Conservation (phyloP, 768 basidiomycete species). For the Amanita rimosa region DNA sequence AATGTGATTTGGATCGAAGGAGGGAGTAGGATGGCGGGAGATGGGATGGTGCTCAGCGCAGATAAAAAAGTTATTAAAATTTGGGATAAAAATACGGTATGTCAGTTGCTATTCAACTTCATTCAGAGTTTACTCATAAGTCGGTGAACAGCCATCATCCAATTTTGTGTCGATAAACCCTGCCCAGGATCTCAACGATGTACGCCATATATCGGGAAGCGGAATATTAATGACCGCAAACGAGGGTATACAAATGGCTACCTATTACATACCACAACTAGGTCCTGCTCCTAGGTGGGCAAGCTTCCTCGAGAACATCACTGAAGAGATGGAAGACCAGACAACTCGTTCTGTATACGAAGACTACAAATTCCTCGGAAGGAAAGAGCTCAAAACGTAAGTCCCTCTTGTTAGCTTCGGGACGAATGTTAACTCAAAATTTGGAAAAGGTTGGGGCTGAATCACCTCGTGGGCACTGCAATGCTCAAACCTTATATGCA, state of each 20-base stretch:
- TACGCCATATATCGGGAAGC: conserved; percentile 83
- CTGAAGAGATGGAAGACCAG: conserved; percentile 96
- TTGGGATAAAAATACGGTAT: conserved; percentile 80
- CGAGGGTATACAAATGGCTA: conserved; percentile 93
- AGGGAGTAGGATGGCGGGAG: conserved; percentile 72
- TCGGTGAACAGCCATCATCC: conserved; percentile 47
- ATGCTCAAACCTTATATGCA: conserved; percentile 99
- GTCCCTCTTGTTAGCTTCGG: conserved; percentile 18
- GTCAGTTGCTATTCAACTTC: conserved; percentile 16
- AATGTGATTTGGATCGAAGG: conserved; percentile 86
- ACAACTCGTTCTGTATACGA: conserved; percentile 73
- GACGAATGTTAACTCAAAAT: conserved; percentile 6
- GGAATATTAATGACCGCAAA: conserved; percentile 89
- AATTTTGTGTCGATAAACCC: conserved; percentile 94
- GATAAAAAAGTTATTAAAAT: conserved; percentile 98
- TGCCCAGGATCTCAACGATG: conserved; percentile 77
- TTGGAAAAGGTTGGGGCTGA: conserved; percentile 68
- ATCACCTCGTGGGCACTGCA: conserved; percentile 89
- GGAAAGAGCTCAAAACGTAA: conserved; percentile 74
- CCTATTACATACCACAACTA: conserved; percentile 91
- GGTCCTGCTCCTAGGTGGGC: conserved; percentile 97
- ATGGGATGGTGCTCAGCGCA: conserved; percentile 81
- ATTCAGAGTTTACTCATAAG: conserved; percentile 6
- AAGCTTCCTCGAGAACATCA: conserved; percentile 95
- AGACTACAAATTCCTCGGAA: conserved; percentile 96